Evolutionary conservation across 495 filamentous ascomycete genomes (phyloP).

Genomic region (Entonaema liquescens): DNA sequence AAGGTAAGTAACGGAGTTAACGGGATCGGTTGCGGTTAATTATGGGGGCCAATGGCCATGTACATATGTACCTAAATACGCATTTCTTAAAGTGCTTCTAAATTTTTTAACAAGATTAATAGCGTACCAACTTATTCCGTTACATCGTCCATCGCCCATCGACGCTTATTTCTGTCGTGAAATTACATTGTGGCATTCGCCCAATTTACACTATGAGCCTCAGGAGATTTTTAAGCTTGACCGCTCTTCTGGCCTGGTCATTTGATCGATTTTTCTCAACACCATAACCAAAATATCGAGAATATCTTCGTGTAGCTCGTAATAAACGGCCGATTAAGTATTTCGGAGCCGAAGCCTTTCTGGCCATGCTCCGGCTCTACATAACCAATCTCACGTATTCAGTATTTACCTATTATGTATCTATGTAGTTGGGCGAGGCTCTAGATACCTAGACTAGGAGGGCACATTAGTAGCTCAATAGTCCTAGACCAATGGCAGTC

Average conservation of each 20-base stretch:
- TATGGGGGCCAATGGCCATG: slow-evolving; percentile 18
- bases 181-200: slow-evolving; percentile 37
- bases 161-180: slow-evolving; percentile 26
- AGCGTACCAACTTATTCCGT: slow-evolving; percentile 4
- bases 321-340: slow-evolving; percentile 1
- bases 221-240: slow-evolving; percentile 30
- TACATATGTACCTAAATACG: neutral
- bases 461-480: slow-evolving; percentile 6
- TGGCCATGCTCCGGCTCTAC: neutral
- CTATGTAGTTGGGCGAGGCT: slow-evolving; percentile 17
- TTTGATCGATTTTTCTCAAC: slow-evolving; percentile 23
- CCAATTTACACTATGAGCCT: slow-evolving; percentile 25
- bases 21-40: slow-evolving; percentile 40
- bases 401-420: neutral
- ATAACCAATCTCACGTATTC: neutral
- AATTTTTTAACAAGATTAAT: slow-evolving; percentile 5
- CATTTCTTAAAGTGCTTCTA: neutral
- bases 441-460: slow-evolving; percentile 6
- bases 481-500: slow-evolving; percentile 23
- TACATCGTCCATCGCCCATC: slow-evolving; percentile 32
- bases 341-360: slow-evolving; percentile 17
- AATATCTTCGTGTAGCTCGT: slow-evolving; percentile 6
- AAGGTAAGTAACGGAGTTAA: slow-evolving; percentile 18
- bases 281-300: slow-evolving; percentile 4
- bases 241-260: slow-evolving; percentile 32